phyloP scores from a whole-genome alignment of 345 rosid species.

The Eucalyptus camaldulensis region DNA sequence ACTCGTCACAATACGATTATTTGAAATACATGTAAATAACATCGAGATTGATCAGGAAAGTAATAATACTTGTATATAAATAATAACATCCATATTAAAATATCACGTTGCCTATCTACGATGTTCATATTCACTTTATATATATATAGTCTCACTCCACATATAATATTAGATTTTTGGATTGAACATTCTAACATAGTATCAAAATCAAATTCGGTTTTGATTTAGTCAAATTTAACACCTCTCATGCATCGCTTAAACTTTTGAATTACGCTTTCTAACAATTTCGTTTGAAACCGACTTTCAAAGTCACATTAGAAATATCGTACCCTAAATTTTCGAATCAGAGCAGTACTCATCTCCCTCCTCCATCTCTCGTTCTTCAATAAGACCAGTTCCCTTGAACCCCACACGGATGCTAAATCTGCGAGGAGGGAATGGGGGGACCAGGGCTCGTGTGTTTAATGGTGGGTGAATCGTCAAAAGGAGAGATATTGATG shows the following conservation, averaged over 20 bases:
- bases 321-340: neutral
- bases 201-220: accelerated
- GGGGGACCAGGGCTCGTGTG: constrained; percentile 24
- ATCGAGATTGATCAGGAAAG: neutral
- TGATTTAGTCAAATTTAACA: neutral
- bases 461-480: constrained; percentile 19
- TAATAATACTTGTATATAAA: neutral
- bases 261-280: neutral
- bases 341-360: neutral
- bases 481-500: constrained; percentile 5
- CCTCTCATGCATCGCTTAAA: neutral
- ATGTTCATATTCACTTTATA: neutral
- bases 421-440: neutral
- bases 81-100: neutral
- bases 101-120: accelerated
- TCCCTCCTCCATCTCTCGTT: neutral
- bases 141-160: neutral
- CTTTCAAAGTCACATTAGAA: neutral
- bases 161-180: neutral
- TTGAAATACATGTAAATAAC: neutral
- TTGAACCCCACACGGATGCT: neutral
- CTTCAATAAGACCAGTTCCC: neutral
- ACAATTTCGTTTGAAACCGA: neutral
- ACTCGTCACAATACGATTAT: too few relatives aligned
- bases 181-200: neutral